Conservation (phyloP, 1,284 basidiomycete species). For the Puccinia triticina region DNA sequence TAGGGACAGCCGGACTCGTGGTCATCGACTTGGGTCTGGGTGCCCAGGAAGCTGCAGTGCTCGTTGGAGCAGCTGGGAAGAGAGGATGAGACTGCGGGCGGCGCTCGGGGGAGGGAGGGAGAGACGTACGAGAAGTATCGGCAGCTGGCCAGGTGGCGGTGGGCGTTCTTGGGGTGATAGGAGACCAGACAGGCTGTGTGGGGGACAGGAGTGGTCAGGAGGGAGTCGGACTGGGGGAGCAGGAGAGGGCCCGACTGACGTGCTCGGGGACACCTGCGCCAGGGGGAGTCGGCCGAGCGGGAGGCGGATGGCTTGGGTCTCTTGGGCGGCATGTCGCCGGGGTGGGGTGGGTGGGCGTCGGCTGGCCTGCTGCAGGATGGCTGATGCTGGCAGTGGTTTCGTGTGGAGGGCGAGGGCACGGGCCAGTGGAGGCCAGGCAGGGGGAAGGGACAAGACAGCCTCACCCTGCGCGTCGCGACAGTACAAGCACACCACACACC, state of each 20-base stretch:
- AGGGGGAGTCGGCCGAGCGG: background rate
- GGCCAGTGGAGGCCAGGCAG: no score
- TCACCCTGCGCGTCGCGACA: no score
- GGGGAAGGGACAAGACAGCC: no score
- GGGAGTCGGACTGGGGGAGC: background rate
- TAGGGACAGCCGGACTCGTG: conserved; percentile 35
- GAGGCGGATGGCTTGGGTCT: background rate
- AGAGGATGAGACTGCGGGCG: no score
- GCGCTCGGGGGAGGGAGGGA: background rate
- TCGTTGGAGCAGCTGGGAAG: conserved; percentile 16
- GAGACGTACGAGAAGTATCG: conserved; percentile 33
- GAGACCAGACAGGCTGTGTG: conserved; percentile 21
- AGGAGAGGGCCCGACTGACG: background rate
- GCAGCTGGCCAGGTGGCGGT: background rate
- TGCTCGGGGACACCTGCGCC: conserved; percentile 26
- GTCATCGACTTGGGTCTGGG: background rate
- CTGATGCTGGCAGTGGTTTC: no score
- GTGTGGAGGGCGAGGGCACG: no score
- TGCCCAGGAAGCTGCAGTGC: conserved; percentile 13
- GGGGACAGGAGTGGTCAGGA: background rate
- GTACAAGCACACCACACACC: no score
- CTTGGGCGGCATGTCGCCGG: background rate
- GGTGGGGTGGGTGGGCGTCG: background rate
- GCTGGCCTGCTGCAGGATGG: no score
- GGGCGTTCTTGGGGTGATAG: conserved; percentile 13